Conservation (phyloP, 2,329 filamentous ascomycete species). For the Alternaria sp. region DNA sequence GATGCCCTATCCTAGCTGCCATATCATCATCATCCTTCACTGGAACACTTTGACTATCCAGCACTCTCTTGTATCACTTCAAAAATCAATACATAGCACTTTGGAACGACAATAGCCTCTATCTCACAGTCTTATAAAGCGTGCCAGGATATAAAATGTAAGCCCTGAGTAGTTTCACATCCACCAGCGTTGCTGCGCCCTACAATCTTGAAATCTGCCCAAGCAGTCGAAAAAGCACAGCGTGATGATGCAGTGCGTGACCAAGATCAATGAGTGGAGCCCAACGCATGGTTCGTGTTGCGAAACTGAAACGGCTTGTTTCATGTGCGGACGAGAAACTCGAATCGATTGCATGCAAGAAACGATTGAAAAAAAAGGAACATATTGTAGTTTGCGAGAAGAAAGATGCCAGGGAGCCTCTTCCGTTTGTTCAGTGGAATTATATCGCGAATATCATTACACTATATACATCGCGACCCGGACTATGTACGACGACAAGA, state of each 20-base stretch:
- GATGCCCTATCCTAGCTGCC: background rate
- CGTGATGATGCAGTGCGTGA: background rate
- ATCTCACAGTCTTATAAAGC: background rate
- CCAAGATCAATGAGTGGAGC: background rate
- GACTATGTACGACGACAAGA: background rate
- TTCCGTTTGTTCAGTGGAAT: background rate
- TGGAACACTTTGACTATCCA: background rate
- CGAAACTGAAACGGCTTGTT: slow-evolving; percentile 2
- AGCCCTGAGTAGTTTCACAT: background rate
- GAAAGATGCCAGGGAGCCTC: background rate
- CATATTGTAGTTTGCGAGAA: background rate
- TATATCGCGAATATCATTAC: background rate
- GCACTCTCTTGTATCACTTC: background rate
- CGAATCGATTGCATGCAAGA: background rate
- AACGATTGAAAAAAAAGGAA: background rate
- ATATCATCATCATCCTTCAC: too few relatives aligned
- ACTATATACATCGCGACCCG: background rate
- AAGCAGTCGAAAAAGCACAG: background rate
- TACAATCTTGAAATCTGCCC: background rate
- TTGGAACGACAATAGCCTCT: background rate
- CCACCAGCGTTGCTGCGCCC: background rate
- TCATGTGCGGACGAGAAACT: background rate
- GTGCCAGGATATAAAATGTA: background rate
- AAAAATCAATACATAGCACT: background rate
- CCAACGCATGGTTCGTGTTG: background rate